Base-by-base conservation (phyloP, 352 stramenopile genomes). In the Phytophthora meadii region DNA sequence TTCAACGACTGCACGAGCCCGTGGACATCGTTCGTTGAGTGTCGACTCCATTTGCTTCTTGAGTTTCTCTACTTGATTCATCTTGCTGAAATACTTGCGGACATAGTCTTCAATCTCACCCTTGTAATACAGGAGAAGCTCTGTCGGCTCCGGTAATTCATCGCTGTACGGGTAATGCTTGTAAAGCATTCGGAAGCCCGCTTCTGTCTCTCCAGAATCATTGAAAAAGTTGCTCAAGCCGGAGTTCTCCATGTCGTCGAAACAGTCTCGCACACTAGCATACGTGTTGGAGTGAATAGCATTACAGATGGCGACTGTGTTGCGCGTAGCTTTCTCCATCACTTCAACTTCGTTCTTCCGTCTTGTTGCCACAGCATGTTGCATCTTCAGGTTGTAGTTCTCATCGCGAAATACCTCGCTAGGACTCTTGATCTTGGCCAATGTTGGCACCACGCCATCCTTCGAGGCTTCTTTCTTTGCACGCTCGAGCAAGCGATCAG, bases 61-160 rank as follows among this genome's bases (percentile, higher is more conserved):
- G 5, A 92, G 59, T 7, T 74, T 78, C 60, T 76, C 69, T 32
- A 89, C 50, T 6, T 69, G 69, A 9, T 66, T 48, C 27, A 66
- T 68, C 5, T 70, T 76, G 32, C 76, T 54, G 28, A 83, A 89
- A 50, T 89, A 62, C 53, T 90, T 87, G n/a, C 77, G 51, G 32
- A 92, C 40, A 37, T 90, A 92, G 36, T 86, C 80, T 71, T 88
- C 80, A 54, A 92, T 89, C 51, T 92, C 84, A 40, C 66, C 59
- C 46, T 78, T 47, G 56, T 84, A 53, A 46, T 84, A 92, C 49
- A 92, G 65, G 17, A 92, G 70, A 28, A 90, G 62, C 8, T 92
- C 84, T 9, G 45, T 81, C 6, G 83, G 83, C 68, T 92, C 83
- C 1, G 76, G 76, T 0, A 76, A 75, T 24, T 79, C 72, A 36